Evolutionary conservation across 2,329 filamentous ascomycete genomes (phyloP), one percentile per base, ranked within the genome.

Genomic region (Cladosporium sp.): DNA sequence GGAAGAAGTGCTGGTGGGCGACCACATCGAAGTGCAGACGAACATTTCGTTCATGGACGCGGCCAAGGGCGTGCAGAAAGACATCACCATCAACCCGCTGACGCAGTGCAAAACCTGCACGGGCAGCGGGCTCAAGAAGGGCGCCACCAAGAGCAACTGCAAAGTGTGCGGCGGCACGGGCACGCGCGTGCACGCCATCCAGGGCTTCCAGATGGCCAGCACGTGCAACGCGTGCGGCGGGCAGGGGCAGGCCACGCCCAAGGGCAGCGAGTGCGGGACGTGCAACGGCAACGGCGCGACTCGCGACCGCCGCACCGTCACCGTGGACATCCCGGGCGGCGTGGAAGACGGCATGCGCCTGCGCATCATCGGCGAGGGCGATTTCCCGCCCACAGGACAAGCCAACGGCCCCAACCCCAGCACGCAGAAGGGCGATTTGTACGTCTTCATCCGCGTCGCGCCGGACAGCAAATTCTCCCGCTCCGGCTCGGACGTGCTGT

Each of bases 311-410:
- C 89, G 88, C 73, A 89, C 87, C 0, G 84, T 99, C 44, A 86
- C 81, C 22, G 80, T 99, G 37, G 91, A 97, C 61, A 96, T 99
- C 40, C 93, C 93, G 1, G 90, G 88, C 18, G 93, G 93, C 57
- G 90, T 99, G 29, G 93, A 97, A 67, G 92, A 99, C 67, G 91
- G 92, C 50, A 97, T 97, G 92, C 83, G 89, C 51, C 73, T 99
- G 62, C 81, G 89, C 47, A 81, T 99, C 22, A 82, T 84, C 52
- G 88, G 88, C 20, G 90, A 95, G 64, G 93, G 93, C 58, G 92
- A 99, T 64, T 85, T 89, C 13, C 86, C 93, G 17, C 76, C 84
- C 7, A 92, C 88, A 19, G 89, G 89, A 40, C 79, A 83, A 19
- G 76, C 82, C 13, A 78, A 81, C 27, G 80, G 84, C 39, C 76